Percentiles rank a stretch among this genome's conserved stretches.
These are phyloP conservation scores for Umbelopsis ramanniana DNA, from an alignment of 192 early-diverging fungal genomes.

Conservation along the genomic window DNA sequence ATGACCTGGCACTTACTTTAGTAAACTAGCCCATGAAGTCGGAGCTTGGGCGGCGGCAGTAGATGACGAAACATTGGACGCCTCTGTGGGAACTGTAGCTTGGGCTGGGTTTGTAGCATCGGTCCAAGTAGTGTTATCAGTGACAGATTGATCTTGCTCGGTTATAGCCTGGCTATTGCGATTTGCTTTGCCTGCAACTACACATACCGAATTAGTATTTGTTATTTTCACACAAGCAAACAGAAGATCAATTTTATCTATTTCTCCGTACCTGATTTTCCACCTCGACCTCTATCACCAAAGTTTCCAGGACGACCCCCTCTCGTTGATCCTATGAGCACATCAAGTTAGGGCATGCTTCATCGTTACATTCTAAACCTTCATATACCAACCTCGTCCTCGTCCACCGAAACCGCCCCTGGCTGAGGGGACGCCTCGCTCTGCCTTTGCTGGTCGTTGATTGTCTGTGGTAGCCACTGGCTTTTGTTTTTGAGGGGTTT, in stretches of 20 bases:
- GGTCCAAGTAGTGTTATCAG: not conserved
- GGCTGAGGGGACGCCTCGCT: not conserved
- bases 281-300: conserved; percentile 13
- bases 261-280: conserved; percentile 6
- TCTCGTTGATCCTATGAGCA: not conserved
- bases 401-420: not conserved
- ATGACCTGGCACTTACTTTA: conserved; percentile 23
- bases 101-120: not conserved
- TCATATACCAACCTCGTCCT: conserved; percentile 9
- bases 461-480: not conserved
- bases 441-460: not conserved
- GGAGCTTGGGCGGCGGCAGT: not conserved
- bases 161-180: not conserved
- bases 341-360: not conserved
- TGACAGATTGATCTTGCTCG: not conserved
- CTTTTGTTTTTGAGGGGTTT: conserved; percentile 25
- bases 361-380: not conserved
- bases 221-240: not conserved
- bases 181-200: not conserved
- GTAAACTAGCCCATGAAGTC: conserved; percentile 41
- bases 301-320: conserved; percentile 10
- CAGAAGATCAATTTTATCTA: not conserved
- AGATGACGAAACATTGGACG: not conserved
- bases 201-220: not conserved
- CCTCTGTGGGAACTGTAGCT: not conserved